These are phyloP conservation scores for Blastomyces silverae DNA, from an alignment of 2,329 filamentous ascomycete genomes.

Conservation along the genomic window DNA sequence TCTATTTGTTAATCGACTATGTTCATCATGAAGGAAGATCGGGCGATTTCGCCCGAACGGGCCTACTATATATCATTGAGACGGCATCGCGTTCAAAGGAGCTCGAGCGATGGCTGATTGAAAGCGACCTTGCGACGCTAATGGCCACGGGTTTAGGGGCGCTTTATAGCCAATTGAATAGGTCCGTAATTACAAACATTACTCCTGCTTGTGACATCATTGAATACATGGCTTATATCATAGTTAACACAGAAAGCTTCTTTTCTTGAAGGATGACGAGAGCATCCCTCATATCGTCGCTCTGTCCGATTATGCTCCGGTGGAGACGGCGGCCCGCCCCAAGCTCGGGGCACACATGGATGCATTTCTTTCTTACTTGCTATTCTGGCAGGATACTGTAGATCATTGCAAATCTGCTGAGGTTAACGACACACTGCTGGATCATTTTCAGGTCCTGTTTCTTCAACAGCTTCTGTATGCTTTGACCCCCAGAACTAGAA, in stretches of 20 bases:
- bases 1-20: constrained; percentile 92
- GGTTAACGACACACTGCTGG: constrained; percentile 84
- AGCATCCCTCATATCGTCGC: constrained; percentile 71
- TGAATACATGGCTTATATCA: not conserved
- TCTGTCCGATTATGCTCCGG: constrained; percentile 78
- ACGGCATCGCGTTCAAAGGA: constrained; percentile 74
- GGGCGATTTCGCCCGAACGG: constrained; percentile 92
- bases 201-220: constrained; percentile 49
- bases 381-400: constrained; percentile 97
- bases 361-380: constrained; percentile 86
- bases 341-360: constrained; percentile 82
- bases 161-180: constrained; percentile 61
- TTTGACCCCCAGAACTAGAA: not conserved
- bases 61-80: constrained; percentile 91
- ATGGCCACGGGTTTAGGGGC: constrained; percentile 95
- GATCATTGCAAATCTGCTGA: constrained; percentile 91
- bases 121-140: constrained; percentile 89
- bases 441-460: constrained; percentile 96
- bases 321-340: constrained; percentile 65
- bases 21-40: constrained; percentile 93
- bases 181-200: constrained; percentile 26
- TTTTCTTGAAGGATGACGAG: constrained; percentile 69
- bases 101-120: constrained; percentile 92
- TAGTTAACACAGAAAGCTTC: constrained; percentile 56
- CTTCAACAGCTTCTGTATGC: constrained; percentile 83